phyloP scores from a whole-genome alignment of 257 asterid genomes.

The Nemophila menziesii region DNA sequence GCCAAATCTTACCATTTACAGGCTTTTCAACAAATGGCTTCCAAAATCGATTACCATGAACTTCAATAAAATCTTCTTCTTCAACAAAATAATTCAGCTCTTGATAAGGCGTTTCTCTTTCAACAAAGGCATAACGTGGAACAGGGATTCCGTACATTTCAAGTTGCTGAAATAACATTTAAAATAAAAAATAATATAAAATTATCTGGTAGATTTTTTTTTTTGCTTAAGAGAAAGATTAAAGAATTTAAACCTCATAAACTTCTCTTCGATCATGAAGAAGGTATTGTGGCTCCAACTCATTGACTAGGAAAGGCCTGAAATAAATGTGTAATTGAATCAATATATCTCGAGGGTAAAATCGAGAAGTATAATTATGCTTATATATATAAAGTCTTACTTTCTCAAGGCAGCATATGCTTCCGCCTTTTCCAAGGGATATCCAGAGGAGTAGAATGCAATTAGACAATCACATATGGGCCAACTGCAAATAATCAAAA shows the following conservation, averaged over 20 bases:
- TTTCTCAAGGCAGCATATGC: constrained; percentile 81
- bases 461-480: constrained; percentile 89
- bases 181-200: constrained; percentile 7
- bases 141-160: constrained; percentile 79
- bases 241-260: constrained; percentile 55
- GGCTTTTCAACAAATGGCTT: constrained; percentile 99
- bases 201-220: neutral
- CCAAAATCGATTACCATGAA: constrained; percentile 75
- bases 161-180: constrained; percentile 47
- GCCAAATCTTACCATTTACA: constrained; percentile 50
- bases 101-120: constrained; percentile 68
- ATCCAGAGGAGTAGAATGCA: constrained; percentile 82
- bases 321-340: constrained; percentile 6
- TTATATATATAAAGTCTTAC: constrained; percentile 24
- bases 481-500: constrained; percentile 47
- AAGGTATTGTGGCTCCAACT: constrained; percentile 82
- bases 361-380: neutral
- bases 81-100: constrained; percentile 79
- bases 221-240: constrained; percentile 1
- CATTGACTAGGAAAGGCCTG: constrained; percentile 89
- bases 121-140: constrained; percentile 85
- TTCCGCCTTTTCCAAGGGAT: constrained; percentile 80
- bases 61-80: constrained; percentile 95
- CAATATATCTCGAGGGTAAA: neutral
- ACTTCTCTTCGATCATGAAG: constrained; percentile 89